Evolutionary conservation across 2,329 filamentous ascomycete species (phyloP).

Genomic region (Aspergillus sp.): DNA sequence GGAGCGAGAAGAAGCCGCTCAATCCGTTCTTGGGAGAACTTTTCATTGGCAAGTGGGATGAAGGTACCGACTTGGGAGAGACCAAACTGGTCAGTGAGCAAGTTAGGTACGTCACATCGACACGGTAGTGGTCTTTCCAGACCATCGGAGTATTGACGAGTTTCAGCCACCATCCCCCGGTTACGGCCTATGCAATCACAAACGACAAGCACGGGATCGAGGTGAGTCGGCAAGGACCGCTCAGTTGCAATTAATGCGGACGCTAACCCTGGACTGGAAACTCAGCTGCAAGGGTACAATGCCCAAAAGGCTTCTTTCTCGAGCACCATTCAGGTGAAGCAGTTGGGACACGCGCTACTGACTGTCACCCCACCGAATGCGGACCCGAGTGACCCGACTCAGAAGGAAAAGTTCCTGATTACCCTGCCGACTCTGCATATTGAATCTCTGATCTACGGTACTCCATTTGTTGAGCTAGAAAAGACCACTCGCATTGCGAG

Average conservation of each 20-base stretch:
- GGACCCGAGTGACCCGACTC: slow-evolving; percentile 33
- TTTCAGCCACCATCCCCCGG: slow-evolving; percentile 74
- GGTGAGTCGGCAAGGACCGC: slow-evolving; percentile 22
- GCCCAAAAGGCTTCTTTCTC: slow-evolving; percentile 94
- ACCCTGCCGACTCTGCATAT: slow-evolving; percentile 87
- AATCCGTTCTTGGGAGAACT: slow-evolving; percentile 95
- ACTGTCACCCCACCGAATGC: slow-evolving; percentile 54
- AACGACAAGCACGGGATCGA: slow-evolving; percentile 74
- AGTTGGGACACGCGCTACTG: slow-evolving; percentile 80
- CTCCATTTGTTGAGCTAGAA: slow-evolving; percentile 84
- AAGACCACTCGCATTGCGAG: slow-evolving; percentile 76
- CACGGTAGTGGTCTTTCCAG: neutral
- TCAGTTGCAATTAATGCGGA: neutral
- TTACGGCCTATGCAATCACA: slow-evolving; percentile 86
- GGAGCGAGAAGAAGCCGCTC: slow-evolving; percentile 94
- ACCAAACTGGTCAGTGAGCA: slow-evolving; percentile 89
- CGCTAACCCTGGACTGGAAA: neutral
- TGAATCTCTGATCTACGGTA: slow-evolving; percentile 68
- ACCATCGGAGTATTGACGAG: neutral
- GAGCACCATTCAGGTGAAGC: slow-evolving; percentile 88
- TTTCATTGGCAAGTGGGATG: slow-evolving; percentile 84
- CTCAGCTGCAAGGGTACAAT: slow-evolving; percentile 68
- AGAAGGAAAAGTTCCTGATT: slow-evolving; percentile 70
- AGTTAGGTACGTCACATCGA: slow-evolving; percentile 51
- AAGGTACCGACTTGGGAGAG: slow-evolving; percentile 58